These are phyloP conservation scores for Atkinsonella texensis DNA, from an alignment of 2,329 filamentous ascomycete species.

Conservation along the genomic window DNA sequence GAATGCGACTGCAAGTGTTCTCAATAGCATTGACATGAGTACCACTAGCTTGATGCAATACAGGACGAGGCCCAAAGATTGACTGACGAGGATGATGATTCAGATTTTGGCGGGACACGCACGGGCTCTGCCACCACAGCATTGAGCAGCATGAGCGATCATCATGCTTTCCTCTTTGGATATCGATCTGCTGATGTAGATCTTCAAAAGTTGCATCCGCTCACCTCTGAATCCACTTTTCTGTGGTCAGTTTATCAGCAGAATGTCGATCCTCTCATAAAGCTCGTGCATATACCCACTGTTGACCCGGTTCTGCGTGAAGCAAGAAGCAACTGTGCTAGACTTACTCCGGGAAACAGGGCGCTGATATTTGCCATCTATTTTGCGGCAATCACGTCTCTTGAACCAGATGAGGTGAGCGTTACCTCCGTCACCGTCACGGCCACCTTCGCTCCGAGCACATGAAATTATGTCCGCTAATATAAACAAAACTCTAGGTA, in stretches of 20 bases:
- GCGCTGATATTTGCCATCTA: conserved; percentile 54
- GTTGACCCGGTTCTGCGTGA: conserved; percentile 49
- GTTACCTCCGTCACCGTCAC: neutral
- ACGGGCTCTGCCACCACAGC: conserved; percentile 26
- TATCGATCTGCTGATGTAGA: conserved; percentile 62
- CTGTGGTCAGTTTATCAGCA: conserved; percentile 63
- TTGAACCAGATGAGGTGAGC: conserved; percentile 47
- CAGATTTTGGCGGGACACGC: conserved; percentile 49
- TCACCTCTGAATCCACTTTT: conserved; percentile 50
- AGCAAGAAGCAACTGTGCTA: conserved; percentile 46
- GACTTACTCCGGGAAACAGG: conserved; percentile 43
- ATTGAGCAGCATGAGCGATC: conserved; percentile 29
- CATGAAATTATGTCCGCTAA: neutral
- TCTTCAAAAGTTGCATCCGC: conserved; percentile 50
- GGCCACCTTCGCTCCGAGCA: neutral
- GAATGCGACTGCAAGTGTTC: neutral
- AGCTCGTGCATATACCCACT: conserved; percentile 58
- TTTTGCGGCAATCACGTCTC: conserved; percentile 43
- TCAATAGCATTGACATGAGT: neutral
- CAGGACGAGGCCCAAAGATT: conserved; percentile 37
- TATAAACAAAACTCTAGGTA: conserved; percentile 10
- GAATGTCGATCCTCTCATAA: conserved; percentile 62
- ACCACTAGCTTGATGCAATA: conserved; percentile 25
- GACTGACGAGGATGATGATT: conserved; percentile 33
- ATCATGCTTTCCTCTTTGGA: conserved; percentile 62